Percentiles rank a stretch among this genome's conserved stretches.
Evolutionary conservation across 2,329 filamentous ascomycete species (phyloP).

Genomic region (Parascedosporium putredinis): DNA sequence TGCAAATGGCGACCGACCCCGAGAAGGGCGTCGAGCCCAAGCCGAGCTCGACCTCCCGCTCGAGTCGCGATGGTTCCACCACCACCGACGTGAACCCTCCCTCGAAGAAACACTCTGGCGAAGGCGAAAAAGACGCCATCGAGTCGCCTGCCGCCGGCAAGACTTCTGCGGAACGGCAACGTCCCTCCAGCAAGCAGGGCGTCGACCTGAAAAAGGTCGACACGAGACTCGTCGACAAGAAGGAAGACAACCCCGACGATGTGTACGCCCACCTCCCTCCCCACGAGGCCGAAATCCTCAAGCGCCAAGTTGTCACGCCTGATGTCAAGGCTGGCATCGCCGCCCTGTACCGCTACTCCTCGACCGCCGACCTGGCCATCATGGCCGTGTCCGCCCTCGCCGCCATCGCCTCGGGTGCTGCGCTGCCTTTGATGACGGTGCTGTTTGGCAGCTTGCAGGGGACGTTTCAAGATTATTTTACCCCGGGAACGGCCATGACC

Average conservation of each 20-base stretch:
- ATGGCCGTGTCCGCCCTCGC: conserved; percentile 50
- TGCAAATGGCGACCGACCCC: conserved; percentile 1
- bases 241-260: conserved; percentile 29
- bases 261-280: conserved; percentile 52
- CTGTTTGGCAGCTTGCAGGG: conserved; percentile 69
- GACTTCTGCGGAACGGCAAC: conserved; percentile 13
- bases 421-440: conserved; percentile 70
- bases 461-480: conserved; percentile 57
- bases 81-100: neutral
- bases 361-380: conserved; percentile 52
- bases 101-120: neutral
- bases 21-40: conserved; percentile 6
- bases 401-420: conserved; percentile 62
- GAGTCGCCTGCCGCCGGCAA: neutral
- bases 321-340: conserved; percentile 53
- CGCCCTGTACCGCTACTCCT: conserved; percentile 61
- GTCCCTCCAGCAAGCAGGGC: no score
- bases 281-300: conserved; percentile 57
- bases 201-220: conserved; percentile 30
- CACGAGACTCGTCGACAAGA: conserved; percentile 24
- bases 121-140: neutral
- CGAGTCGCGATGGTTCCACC: neutral
- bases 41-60: neutral
- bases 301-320: conserved; percentile 56
- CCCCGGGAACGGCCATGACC: conserved; percentile 28